phyloP scores from a whole-genome alignment of 768 basidiomycete genomes.

The Lactarius evosmus region DNA sequence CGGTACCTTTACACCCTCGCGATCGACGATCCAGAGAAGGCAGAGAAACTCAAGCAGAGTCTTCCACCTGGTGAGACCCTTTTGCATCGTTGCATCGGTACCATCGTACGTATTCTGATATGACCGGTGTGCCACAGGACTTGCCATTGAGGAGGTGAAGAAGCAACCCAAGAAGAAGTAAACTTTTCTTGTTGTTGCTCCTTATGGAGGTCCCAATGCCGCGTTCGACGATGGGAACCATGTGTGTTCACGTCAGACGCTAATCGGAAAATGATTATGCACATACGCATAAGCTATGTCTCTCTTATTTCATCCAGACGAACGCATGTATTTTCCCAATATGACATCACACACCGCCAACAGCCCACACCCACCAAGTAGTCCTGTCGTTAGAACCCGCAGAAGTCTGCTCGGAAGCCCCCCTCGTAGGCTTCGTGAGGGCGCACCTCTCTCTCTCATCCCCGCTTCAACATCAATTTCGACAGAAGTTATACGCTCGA shows the following conservation, averaged over 20 bases:
- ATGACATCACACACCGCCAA: constrained; percentile 14
- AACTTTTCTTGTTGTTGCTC: constrained; percentile 9
- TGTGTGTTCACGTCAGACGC: constrained; percentile 17
- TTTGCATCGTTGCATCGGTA: neutral
- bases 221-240: neutral
- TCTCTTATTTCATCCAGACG: constrained; percentile 7
- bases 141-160: constrained; percentile 68
- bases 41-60: constrained; percentile 93
- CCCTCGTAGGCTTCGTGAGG: constrained; percentile 1
- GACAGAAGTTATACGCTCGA: neutral
- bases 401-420: constrained; percentile 17
- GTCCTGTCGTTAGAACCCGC: constrained; percentile 1
- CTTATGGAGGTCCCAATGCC: constrained; percentile 3
- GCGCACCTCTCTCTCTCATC: neutral
- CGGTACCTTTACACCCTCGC: constrained; percentile 97
- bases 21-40: constrained; percentile 95
- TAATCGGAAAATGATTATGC: constrained; percentile 20
- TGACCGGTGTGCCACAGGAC: constrained; percentile 43
- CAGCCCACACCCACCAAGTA: constrained; percentile 19
- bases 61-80: constrained; percentile 84
- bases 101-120: neutral
- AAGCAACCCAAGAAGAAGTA: constrained; percentile 71
- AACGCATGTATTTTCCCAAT: constrained; percentile 9
- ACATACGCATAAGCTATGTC: constrained; percentile 12
- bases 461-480: constrained; percentile 21